Conservation (phyloP, 441 rosid genomes). For the Syzygium syzygioides region DNA sequence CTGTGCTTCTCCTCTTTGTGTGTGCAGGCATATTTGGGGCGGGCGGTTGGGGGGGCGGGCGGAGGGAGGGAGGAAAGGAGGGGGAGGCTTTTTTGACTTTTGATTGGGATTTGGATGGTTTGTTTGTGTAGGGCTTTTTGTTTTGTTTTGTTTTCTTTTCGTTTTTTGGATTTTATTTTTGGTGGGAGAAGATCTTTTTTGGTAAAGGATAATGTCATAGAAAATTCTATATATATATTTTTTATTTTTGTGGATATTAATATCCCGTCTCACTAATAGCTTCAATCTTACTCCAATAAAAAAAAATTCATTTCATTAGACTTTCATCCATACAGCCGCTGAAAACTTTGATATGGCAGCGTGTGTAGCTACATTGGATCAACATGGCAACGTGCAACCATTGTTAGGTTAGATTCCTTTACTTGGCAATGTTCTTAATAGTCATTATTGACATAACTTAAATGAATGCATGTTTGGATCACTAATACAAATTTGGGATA, state of each 20-base stretch:
- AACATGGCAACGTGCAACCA: rapidly evolving
- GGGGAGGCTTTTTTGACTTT: not conserved
- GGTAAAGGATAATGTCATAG: not conserved
- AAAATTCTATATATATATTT: not conserved
- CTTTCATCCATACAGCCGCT: not conserved
- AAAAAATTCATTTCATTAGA: not conserved
- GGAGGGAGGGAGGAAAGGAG: not conserved
- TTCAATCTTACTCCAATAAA: not conserved
- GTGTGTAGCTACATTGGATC: not conserved
- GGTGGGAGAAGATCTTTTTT: not conserved
- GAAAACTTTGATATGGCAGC: not conserved
- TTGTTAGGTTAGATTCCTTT: not conserved
- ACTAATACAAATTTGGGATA: not conserved
- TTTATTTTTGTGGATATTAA: not conserved
- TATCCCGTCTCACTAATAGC: not conserved
- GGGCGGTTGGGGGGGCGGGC: not conserved
- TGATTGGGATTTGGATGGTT: not conserved
- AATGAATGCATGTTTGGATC: not conserved
- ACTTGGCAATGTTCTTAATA: not conserved
- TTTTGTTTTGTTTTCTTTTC: not conserved
- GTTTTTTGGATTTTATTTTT: not conserved
- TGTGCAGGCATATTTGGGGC: not conserved
- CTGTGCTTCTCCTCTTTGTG: not conserved
- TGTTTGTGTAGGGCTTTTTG: not conserved
- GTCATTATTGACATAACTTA: not conserved